Conservation (phyloP, 495 filamentous ascomycete species). For the Xylaria flabelliformis region DNA sequence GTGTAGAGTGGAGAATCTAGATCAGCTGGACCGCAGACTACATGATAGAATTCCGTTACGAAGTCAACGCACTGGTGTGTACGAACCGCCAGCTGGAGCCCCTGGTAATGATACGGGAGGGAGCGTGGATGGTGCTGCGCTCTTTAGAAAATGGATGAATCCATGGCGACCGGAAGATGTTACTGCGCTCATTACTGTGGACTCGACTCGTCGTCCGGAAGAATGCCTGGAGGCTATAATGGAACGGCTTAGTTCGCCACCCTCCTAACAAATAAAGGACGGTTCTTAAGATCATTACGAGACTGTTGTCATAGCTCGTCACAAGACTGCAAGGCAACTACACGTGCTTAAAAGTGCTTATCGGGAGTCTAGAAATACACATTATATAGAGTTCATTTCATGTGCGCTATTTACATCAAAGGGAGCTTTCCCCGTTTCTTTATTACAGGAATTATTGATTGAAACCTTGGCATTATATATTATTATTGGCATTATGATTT, state of each 20-base stretch:
- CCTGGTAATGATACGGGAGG: neutral
- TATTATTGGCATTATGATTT: neutral
- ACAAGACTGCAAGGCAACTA: neutral
- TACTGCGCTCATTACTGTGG: neutral
- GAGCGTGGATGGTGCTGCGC: neutral
- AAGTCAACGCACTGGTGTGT: constrained; percentile 9
- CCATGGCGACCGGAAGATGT: neutral
- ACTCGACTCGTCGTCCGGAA: neutral
- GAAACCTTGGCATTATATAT: neutral
- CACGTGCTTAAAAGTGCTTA: neutral
- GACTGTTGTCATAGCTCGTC: neutral
- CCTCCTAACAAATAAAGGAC: neutral
- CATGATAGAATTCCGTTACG: neutral
- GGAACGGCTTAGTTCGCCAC: neutral
- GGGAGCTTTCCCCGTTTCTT: neutral
- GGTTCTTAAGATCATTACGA: neutral
- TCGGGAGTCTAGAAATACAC: neutral
- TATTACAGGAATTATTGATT: neutral
- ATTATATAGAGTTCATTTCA: neutral
- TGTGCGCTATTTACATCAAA: neutral
- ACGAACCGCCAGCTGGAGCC: neutral
- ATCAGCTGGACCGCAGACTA: constrained; percentile 36
- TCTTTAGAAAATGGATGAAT: constrained; percentile 14
- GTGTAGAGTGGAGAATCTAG: constrained; percentile 38
- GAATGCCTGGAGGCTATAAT: constrained; percentile 10